Percentiles rank a stretch among this genome's conserved stretches.
These are phyloP conservation scores for Paramecium octaurelia DNA, from an alignment of 73 alveolate genomes.

Conservation along the genomic window DNA sequence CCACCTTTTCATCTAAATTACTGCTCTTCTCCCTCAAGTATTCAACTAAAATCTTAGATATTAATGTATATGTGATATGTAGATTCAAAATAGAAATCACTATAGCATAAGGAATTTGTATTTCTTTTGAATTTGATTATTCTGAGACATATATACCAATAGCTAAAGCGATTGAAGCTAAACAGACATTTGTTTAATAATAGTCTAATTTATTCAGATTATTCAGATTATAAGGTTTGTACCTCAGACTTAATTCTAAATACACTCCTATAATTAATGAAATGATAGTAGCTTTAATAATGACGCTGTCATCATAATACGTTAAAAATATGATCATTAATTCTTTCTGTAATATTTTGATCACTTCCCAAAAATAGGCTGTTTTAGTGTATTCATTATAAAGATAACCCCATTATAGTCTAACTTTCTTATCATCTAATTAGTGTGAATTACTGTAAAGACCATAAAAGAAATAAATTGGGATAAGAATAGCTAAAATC, in stretches of 20 bases:
- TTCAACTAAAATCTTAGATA: not conserved
- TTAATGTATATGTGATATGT: not conserved
- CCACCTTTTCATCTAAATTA: not conserved
- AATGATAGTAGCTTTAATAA: not conserved
- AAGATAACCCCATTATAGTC: slow-evolving; percentile 4
- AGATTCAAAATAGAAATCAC: not conserved
- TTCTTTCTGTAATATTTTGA: not conserved
- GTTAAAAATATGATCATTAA: slow-evolving; percentile 13
- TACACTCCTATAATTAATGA: not conserved
- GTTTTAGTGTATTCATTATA: slow-evolving; percentile 1
- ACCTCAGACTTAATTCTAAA: not conserved
- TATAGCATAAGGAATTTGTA: not conserved
- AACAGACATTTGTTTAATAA: not conserved
- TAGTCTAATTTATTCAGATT: not conserved
- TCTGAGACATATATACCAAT: not conserved
- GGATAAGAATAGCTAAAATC: not conserved
- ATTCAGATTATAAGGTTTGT: not conserved
- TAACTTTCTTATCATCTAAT: not conserved
- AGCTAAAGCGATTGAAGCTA: not conserved
- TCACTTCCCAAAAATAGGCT: slow-evolving; percentile 42
- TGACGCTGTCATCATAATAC: not conserved
- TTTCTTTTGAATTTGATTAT: not conserved
- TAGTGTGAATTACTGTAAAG: not conserved
- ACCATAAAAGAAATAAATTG: not conserved
- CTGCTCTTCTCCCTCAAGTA: not conserved